Evolutionary conservation across 345 rosid genomes (phyloP).

Genomic region (Camelina hispida): DNA sequence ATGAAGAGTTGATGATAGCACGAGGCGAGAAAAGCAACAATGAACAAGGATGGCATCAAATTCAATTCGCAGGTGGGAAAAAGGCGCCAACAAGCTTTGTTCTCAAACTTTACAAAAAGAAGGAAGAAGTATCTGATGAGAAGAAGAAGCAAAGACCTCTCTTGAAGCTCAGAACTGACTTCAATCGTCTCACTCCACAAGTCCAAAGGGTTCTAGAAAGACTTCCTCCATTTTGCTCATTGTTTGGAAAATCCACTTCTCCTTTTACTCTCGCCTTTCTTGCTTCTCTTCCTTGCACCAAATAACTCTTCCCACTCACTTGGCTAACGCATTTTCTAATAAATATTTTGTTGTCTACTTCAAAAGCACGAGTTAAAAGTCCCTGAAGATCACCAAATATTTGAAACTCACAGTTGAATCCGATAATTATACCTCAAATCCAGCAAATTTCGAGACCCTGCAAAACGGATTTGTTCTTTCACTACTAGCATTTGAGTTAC

Average conservation of each 20-base stretch:
- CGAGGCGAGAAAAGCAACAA: slow-evolving; percentile 55
- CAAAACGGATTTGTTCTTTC: not conserved
- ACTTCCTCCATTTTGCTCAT: slow-evolving; percentile 82
- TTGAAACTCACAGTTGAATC: not conserved
- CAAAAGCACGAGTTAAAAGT: not conserved
- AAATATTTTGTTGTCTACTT: not conserved
- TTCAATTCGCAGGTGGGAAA: slow-evolving; percentile 88
- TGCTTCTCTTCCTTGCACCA: slow-evolving; percentile 55
- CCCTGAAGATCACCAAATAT: not conserved
- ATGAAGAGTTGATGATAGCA: slow-evolving; percentile 60
- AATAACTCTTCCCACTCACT: slow-evolving; percentile 10
- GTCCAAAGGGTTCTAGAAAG: slow-evolving; percentile 52
- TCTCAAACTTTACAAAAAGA: slow-evolving; percentile 56
- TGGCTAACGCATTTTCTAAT: not conserved
- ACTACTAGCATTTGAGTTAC: not conserved
- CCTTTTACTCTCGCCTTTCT: slow-evolving; percentile 72
- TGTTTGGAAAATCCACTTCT: slow-evolving; percentile 86
- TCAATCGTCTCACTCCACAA: slow-evolving; percentile 64
- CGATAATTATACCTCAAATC: not conserved
- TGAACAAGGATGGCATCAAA: slow-evolving; percentile 77
- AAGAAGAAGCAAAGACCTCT: slow-evolving; percentile 48
- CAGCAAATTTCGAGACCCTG: not conserved
- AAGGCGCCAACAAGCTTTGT: slow-evolving; percentile 63
- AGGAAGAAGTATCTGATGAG: slow-evolving; percentile 30
- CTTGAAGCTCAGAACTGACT: slow-evolving; percentile 86